Conservation (phyloP, 441 rosid species). For the Aleurites moluccanus region DNA sequence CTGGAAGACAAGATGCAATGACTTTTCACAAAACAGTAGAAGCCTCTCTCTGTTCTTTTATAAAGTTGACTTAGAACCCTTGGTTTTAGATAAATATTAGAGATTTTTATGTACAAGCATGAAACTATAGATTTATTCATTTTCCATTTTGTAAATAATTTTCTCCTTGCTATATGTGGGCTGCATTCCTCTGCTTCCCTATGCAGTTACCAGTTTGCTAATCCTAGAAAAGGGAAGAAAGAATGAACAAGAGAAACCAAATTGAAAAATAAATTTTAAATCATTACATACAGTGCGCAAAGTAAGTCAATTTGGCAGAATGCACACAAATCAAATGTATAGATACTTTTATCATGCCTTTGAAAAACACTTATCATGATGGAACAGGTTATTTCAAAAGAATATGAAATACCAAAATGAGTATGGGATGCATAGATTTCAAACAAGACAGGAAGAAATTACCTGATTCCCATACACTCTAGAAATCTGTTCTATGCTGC, state of each 20-base stretch:
- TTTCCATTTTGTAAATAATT: not conserved
- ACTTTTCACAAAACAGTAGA: not conserved
- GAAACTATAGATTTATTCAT: not conserved
- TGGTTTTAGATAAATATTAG: not conserved
- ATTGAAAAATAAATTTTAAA: not conserved
- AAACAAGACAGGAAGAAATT: slow-evolving; percentile 20
- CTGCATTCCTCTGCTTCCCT: not conserved
- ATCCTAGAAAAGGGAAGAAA: not conserved
- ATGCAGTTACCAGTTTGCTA: not conserved
- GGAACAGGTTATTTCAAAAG: not conserved
- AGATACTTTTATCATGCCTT: not conserved
- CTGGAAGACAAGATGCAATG: not conserved
- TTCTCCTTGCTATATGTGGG: not conserved
- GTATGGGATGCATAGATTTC: slow-evolving; percentile 1
- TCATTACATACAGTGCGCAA: not conserved
- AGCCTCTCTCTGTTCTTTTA: not conserved
- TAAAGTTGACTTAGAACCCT: not conserved
- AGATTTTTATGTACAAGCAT: too few relatives aligned
- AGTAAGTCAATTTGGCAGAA: not conserved
- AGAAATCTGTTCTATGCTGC: slow-evolving; percentile 92
- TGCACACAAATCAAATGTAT: not conserved
- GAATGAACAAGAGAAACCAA: not conserved
- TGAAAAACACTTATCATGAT: not conserved
- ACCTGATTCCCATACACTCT: slow-evolving; percentile 98
- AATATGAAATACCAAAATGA: not conserved